Base-by-base conservation (phyloP, 192 early-diverging fungal genomes). In the Coemansia sp. region DNA sequence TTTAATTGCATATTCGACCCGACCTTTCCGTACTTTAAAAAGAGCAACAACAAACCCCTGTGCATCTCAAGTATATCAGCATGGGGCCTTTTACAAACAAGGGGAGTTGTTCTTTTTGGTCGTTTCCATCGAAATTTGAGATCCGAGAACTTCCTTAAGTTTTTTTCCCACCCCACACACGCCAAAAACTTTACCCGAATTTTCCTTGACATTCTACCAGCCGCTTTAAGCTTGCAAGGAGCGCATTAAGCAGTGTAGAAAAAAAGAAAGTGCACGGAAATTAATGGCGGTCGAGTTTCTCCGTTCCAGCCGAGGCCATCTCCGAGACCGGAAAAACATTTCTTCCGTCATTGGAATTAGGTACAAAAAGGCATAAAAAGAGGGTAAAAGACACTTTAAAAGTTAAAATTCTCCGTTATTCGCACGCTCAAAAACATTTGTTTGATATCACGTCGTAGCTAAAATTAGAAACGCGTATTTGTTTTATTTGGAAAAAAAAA, bases 131-230 rank as follows among this genome's bases (percentile, higher is more conserved):
- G 22, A 28, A 28, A 28, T 28, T 28, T 28, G 22, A 28, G 22
- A 28, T 28, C 22, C 22, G 22, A 28, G 22, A 28, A 28, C 22
- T 28, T 28, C 22, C 22, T 28, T 28, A 1, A 28, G 22, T 48
- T 48, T 15, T 48, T 48, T 48, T 12, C 45, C 45, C 5, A 5
- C 22, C 61, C 41, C 41, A 28, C 43, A 51, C 20, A 18, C 61
- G 64, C 64, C 51, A 65, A 65, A 65, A 65, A 45, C 22, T 65
- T 65, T 22, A 37, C 52, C 64, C 64, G 64, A 28, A 48, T 1
- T 48, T 48, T 48, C 17, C 45, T 28, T 28, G 22, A 28, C 22
- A 28, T 28, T 28, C 22, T 28, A 28, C 22, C 22, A 28, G 22
- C 22, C 22, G 22, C 22, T 28, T 28, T 28, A 28, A 28, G 22